Evolutionary conservation across 306 rosid species (phyloP), one percentile per base, ranked within the genome.

Genomic region (Mucuna pruriens): DNA sequence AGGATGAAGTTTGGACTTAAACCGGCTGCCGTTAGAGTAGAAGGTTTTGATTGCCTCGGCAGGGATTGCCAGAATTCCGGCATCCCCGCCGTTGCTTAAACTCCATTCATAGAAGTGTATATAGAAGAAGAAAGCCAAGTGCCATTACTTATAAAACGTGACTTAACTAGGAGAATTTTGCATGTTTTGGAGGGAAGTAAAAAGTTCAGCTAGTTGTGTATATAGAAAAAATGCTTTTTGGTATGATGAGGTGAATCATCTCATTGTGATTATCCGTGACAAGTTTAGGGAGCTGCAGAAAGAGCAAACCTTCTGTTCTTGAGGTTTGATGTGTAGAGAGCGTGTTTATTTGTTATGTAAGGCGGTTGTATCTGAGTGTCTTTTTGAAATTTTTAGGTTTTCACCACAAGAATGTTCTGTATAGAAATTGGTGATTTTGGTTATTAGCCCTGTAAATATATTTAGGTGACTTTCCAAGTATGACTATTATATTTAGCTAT

Each of bases 1-100:
- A 90, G 93, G 74, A 79, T 89, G 91, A 88, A 83, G 64, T 86
- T 86, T 45, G 95, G 95, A 69, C 89, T 68, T 33, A 90, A 89
- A 75, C 93, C 93, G 0, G 97, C 93, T 26, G 85, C 91, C 76
- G 94, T 90, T 89, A 92, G 97, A 87, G 94, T 92, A 87, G 97
- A 92, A 86, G 97, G 97, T 79, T 92, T 92, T 33, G 90, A 92
- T 77, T 90, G 94, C 77, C 97, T 90, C 71, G 83, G 81, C 49
- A 87, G 94, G 94, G 97, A 92, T 86, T 79, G 86, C 74, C 97
- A 90, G 79, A 89, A 84, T 85, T 92, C 97, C 3, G 83, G 97
- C 86, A 87, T 90, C 91, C 85, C 92, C 13, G 90, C 93, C 8
- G 76, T 92, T 40, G 94, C 91, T 31, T 92, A 84, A 85, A 86